Evolutionary conservation across 2,329 filamentous ascomycete species (phyloP), one percentile per base, ranked within the genome.

Genomic region (Fusarium armeniacum): DNA sequence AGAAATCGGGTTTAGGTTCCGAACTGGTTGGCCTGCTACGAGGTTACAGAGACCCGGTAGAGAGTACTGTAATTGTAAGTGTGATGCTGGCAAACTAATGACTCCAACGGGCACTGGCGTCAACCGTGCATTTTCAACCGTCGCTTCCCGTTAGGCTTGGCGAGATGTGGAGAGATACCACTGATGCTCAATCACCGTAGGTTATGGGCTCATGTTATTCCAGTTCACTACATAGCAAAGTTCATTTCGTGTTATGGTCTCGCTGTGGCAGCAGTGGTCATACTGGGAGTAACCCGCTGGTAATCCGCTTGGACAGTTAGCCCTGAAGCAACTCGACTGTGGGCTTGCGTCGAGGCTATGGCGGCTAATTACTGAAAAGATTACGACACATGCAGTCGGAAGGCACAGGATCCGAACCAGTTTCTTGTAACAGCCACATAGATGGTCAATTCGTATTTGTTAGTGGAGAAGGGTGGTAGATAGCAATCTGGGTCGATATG

Each of bases 91-190:
- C 38, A 18, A 30, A 45, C 43, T 45, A 30, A 30, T 35, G 47
- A 60, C 49, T 55, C 64, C 50, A 58, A 69, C 50, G 47, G 53
- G 47, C 26, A 33, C 41, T 28, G 54, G 51, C 44, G 28, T 65
- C 30, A 33, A 52, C 53, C 60, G 24, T 49, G 18, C 26, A 45
- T 45, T 64, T 60, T 28, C 32, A 50, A 57, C 53, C 26, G 56
- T 54, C 60, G 49, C 52, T 53, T 55, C 40, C 26, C n/a, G 6
- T 24, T 24, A 43, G 55, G 41, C 53, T 56, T 63, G 53, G 52
- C 52, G 28, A 43, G 30, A 38, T 32, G 32, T 32, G 36, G 43
- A 41, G 16, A 10, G 36, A 22, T 40, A 40, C 28, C 33, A 60
- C 20, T 46, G 33, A 26, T n/a, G 24, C 44, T 36, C 11, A 16